Evolutionary conservation across 73 alveolate species (phyloP), one percentile per base, ranked within the genome.

Genomic region (Paramecium tetraurelia): DNA sequence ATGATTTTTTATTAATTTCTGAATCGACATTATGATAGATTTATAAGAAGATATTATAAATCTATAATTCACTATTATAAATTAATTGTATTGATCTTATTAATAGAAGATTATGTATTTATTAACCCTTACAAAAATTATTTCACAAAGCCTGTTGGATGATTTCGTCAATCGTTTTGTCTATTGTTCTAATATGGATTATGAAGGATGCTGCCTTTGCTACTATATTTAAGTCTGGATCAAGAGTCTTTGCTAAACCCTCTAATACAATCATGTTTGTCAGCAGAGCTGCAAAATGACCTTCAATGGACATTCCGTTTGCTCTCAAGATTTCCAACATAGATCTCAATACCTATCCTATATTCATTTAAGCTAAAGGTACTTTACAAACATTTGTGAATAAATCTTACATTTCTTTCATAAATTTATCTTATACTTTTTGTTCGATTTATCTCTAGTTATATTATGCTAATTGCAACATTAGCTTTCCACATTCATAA

Each of bases 301-400:
- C 90, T 46, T 80, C 90, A 80, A 80, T 80, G 12, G 90, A 80
- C 75, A 80, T 44, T 9, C 90, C 90, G 46, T 80, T 80, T 40
- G 46, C 76, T 44, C 75, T 80, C 11, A 80, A 35, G 1, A 80
- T 80, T 24, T 80, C 90, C 10, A 80, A 80, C 90, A 80, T 80
- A 0, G 76, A 80, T 80, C 90, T 80, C 46, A 80, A 24, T 1
- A 80, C 90, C 24, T 80, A 41, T 46, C 90, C 90, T 22, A 80
- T 80, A 80, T 80, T 80, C 90, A 80, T 80, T 80, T 80, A 48
- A 43, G 90, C 90, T 35, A 80, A 80, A 43, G 90, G 90, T 1
- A 80, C 90, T 46, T 80, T 46, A 80, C 90, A 80, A 27, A 80
- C 90, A 43, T 40, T 24, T 31, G 75, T 48, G 11, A 80, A 80